Conservation (phyloP, 1,139 yeast species). For the Geotrichum aggregatum region DNA sequence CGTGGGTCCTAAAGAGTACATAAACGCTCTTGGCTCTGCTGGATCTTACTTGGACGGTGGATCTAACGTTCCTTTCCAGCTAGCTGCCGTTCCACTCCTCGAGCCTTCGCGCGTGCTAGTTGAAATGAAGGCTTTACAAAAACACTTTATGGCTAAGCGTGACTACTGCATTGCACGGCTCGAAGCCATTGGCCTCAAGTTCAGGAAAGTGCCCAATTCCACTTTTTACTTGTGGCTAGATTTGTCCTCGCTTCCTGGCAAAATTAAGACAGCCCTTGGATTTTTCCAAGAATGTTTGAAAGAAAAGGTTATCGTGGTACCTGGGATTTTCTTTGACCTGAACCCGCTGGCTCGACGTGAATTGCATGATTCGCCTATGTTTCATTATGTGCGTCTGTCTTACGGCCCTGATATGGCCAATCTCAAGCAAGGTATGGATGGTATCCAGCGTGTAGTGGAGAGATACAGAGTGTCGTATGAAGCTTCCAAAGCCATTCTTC, state of each 20-base stretch:
- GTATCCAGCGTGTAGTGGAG: slow-evolving; percentile 54
- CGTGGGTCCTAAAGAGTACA: slow-evolving; percentile 62
- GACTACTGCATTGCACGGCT: slow-evolving; percentile 55
- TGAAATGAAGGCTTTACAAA: slow-evolving; percentile 60
- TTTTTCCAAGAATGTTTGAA: slow-evolving; percentile 66
- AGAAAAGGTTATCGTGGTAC: slow-evolving; percentile 61
- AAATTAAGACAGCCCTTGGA: slow-evolving; percentile 58
- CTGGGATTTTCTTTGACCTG: slow-evolving; percentile 63
- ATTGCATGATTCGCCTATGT: slow-evolving; percentile 61
- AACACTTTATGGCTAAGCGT: slow-evolving; percentile 57
- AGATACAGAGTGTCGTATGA: slow-evolving; percentile 30
- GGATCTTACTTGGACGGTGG: slow-evolving; percentile 68
- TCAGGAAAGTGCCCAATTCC: slow-evolving; percentile 54
- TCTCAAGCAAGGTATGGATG: slow-evolving; percentile 61
- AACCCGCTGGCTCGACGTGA: slow-evolving; percentile 62
- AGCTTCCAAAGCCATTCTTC: slow-evolving; percentile 20
- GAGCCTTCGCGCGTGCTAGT: slow-evolving; percentile 49
- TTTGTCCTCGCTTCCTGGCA: slow-evolving; percentile 55
- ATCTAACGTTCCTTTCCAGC: slow-evolving; percentile 63
- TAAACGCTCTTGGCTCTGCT: slow-evolving; percentile 56
- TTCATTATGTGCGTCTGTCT: slow-evolving; percentile 57
- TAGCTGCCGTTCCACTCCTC: slow-evolving; percentile 57
- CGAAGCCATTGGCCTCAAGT: slow-evolving; percentile 55
- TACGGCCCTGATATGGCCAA: slow-evolving; percentile 60
- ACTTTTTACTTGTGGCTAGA: slow-evolving; percentile 65